Base-by-base conservation (phyloP, 768 basidiomycete genomes). In the Mycena chlorophos region DNA sequence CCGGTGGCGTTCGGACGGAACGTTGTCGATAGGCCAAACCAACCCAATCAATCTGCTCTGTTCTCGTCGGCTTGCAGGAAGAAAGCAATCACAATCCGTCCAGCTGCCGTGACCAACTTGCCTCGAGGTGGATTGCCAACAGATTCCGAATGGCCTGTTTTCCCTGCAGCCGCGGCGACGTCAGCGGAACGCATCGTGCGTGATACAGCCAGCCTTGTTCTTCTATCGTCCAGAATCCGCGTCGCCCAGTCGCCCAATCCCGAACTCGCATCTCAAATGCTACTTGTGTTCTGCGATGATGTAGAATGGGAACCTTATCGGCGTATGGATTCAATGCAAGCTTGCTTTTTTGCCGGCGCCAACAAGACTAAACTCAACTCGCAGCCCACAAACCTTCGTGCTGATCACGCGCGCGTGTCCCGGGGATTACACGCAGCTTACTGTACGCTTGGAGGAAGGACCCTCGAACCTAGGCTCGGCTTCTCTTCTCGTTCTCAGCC, bases 41-140 rank as follows among this genome's bases (percentile, higher is more conserved):
- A 37, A n/a, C 40, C 40, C 40, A 42, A 42, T 42, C 40, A 42
- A 42, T 42, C 40, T 42, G 13, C 17, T 42, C 40, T 42, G 40
- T 42, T 20, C 31, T 8, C 31, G 17, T 34, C 31, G 31, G 31
- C 31, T 14, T 12, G 40, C 40, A 8, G 22, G 40, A 42, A 42
- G 40, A 42, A 42, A 42, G 40, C 40, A 42, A 42, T 22, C 13
- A 42, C 20, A 6, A 14, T 42, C 34, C 12, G 14, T 14, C 22
- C 40, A 42, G 13, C 8, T 16, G 40, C 14, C 40, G 14, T 6
- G 13, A 8, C 40, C 40, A 42, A 37, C 34, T 37, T n/a, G 40
- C 40, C 40, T 42, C 40, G 40, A 42, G 40, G 40, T 42, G 40
- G n/a, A 6, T 22, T 42, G 40, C 31, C 31, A 34, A 8, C 17